phyloP scores from a whole-genome alignment of 2,329 filamentous ascomycete genomes.

The Pseudocercospora macadamiae region DNA sequence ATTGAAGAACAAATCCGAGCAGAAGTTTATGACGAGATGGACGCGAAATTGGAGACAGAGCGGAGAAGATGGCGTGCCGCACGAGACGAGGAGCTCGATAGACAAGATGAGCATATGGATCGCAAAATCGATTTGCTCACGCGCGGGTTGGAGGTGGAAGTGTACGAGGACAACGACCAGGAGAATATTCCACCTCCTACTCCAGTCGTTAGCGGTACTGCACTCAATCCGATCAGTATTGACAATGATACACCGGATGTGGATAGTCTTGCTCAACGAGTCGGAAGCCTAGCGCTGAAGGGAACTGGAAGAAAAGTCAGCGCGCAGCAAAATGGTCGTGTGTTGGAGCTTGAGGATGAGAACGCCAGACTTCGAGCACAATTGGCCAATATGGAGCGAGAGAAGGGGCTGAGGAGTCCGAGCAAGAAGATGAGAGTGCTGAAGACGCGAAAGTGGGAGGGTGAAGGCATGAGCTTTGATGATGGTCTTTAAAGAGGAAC shows the following conservation, averaged over 20 bases:
- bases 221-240: constrained; percentile 2
- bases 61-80: constrained; percentile 79
- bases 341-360: constrained; percentile 48
- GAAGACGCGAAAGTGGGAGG: constrained; percentile 53
- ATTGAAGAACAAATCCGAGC: constrained; percentile 86
- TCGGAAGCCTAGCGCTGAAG: constrained; percentile 15
- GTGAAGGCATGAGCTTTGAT: constrained; percentile 37
- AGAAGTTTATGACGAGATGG: constrained; percentile 86
- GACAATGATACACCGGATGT: constrained; percentile 11
- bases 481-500: constrained; percentile 21
- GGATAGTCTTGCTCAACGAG: constrained; percentile 12
- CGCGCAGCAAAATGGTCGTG: constrained; percentile 22
- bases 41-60: constrained; percentile 73
- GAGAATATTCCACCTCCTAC: constrained; percentile 22
- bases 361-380: constrained; percentile 47
- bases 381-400: constrained; percentile 46
- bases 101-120: constrained; percentile 82
- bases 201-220: neutral
- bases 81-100: constrained; percentile 74
- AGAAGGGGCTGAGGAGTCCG: constrained; percentile 46
- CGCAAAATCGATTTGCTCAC: constrained; percentile 78
- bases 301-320: constrained; percentile 21
- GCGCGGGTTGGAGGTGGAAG: constrained; percentile 48
- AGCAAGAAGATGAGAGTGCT: constrained; percentile 54
- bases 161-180: constrained; percentile 47